Evolutionary conservation across 768 basidiomycete genomes (phyloP), one percentile per base, ranked within the genome.

Genomic region (Mycena haematopus): DNA sequence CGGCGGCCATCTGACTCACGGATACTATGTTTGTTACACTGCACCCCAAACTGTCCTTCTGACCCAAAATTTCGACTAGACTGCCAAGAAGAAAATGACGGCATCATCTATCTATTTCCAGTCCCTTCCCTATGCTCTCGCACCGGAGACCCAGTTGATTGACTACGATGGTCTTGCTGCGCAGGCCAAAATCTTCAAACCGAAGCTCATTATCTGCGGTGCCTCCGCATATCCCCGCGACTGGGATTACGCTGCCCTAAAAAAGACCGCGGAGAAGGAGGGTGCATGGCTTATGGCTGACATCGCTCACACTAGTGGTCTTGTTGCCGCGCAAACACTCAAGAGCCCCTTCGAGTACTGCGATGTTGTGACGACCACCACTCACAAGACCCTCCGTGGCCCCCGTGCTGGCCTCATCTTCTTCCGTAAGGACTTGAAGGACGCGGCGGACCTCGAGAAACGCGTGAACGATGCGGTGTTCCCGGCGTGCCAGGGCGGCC

Each of bases 41-140:
- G 10, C 47, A 56, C 35, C 29, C 42, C 42, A 56, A 63, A 55
- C 47, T 42, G 45, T 35, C 49, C 38, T 52, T 60, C 54, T 58
- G 46, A 59, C 45, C 35, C 27, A 17, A 65, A 60, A 52, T 66
- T 29, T 61, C 19, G 17, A 49, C 42, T 69, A 93, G 92, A 96
- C 95, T 59, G 93, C 95, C 62, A 99, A 99, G 82, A 97, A 98
- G 84, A 99, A 99, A 80, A 99, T 99, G 89, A 98, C 97, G 35
- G 94, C 97, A 36, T 99, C 96, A 24, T 99, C 97, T 21, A 98
- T 99, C 80, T 99, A 99, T 83, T 99, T 99, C 91, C 96, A 99
- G 75, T 97, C 97, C 38, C 83, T 97, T 73, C 96, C 97, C 49
- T 99, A 99, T 71, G 87, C 84, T 51, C 88, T 96, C 61, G 85